Conservation (phyloP, 441 rosid genomes). For the Euphorbia schlechtendalii region DNA sequence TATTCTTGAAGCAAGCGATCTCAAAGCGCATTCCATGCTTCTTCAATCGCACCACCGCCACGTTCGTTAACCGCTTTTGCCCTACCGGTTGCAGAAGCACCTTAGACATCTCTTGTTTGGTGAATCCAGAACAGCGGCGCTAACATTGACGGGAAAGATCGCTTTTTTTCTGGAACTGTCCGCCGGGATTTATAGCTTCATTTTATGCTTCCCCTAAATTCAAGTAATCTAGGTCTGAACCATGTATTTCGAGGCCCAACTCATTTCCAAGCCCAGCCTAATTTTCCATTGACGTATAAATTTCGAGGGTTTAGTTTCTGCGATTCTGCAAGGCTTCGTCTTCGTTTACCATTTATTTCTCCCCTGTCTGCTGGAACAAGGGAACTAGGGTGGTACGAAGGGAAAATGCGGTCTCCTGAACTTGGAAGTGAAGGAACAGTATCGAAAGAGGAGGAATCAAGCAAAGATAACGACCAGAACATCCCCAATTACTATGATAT, state of each 20-base stretch:
- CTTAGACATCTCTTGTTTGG: constrained; percentile 47
- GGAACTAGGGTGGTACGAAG: background rate
- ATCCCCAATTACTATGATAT: constrained; percentile 39
- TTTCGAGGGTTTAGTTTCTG: background rate
- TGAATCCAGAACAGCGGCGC: background rate
- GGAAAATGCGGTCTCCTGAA: constrained; percentile 33
- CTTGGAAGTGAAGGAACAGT: constrained; percentile 22
- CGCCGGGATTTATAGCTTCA: background rate
- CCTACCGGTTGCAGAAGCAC: constrained; percentile 82
- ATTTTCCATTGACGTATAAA: background rate
- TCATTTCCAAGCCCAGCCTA: background rate
- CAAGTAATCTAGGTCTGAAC: background rate
- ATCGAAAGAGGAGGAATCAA: constrained; percentile 27
- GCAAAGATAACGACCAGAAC: constrained; percentile 11
- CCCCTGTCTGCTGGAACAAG: background rate
- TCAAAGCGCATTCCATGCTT: constrained; percentile 89
- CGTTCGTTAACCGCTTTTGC: constrained; percentile 91
- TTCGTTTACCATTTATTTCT: background rate
- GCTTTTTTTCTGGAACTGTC: background rate
- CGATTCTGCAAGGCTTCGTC: background rate
- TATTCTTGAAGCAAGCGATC: constrained; percentile 96
- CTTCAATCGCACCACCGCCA: constrained; percentile 89
- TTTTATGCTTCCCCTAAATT: background rate
- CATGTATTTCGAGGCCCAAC: constrained; percentile 1
- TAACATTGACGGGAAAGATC: background rate